Evolutionary conservation across 257 asterid species (phyloP).

Genomic region (Scutellaria minor): DNA sequence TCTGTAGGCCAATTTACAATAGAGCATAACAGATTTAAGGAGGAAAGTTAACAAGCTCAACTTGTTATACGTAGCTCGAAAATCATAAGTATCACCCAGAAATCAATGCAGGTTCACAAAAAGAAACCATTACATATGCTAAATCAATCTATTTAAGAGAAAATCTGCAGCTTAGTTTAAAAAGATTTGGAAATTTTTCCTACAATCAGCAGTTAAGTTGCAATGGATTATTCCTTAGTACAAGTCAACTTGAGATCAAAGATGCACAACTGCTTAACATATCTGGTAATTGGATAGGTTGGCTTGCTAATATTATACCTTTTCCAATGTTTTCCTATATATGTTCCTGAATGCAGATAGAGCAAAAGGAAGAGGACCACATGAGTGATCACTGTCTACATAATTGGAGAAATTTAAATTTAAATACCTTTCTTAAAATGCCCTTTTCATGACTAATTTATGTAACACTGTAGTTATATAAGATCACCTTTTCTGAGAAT

Average conservation of each 20-base stretch:
- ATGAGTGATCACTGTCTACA: not conserved
- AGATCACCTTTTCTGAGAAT: not conserved
- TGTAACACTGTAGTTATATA: not conserved
- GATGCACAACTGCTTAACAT: not conserved
- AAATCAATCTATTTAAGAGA: not conserved
- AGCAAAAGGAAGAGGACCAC: not conserved
- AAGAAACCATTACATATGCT: not conserved
- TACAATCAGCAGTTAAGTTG: conserved; percentile 1
- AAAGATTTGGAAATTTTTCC: not conserved
- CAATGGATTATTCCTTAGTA: not conserved
- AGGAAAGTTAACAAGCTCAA: not conserved
- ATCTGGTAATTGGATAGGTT: not conserved
- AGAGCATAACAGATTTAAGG: not conserved
- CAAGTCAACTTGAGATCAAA: conserved; percentile 19
- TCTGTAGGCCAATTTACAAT: conserved; percentile 1
- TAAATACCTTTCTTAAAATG: conserved; percentile 1
- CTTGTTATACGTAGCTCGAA: not conserved
- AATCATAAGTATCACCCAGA: conserved; percentile 9
- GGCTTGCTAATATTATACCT: not conserved
- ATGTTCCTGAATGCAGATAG: not conserved
- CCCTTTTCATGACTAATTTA: not conserved
- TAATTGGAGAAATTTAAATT: not conserved
- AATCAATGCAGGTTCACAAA: not conserved
- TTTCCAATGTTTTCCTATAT: not conserved
- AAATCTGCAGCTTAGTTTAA: conserved; percentile 1